Conservation (phyloP, 768 basidiomycete species). For the Mycena polygramma region DNA sequence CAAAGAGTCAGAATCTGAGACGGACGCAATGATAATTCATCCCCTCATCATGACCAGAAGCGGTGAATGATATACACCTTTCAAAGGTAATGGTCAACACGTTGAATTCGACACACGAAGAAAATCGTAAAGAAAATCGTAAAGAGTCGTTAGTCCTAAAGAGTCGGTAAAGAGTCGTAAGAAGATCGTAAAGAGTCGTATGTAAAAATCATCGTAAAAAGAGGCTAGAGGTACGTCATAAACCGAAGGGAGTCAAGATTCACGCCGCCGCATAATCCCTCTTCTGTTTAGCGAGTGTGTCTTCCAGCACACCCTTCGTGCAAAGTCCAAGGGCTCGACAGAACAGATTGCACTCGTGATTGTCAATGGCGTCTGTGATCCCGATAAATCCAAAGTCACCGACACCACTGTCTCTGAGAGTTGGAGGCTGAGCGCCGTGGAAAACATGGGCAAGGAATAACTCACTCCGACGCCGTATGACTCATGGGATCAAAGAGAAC, state of each 20-base stretch:
- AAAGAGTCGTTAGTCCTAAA: not conserved
- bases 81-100: no score
- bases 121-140: not conserved
- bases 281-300: not conserved
- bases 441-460: not conserved
- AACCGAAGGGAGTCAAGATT: not conserved
- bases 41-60: no score
- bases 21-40: no score
- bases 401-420: conserved; percentile 9
- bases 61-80: no score
- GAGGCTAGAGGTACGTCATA: no score
- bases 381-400: conserved; percentile 5
- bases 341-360: conserved; percentile 9
- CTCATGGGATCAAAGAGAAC: conserved; percentile 12
- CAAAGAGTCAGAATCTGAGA: no score
- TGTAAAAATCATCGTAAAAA: no score
- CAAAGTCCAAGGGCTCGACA: not conserved
- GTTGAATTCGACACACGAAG: no score
- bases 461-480: not conserved
- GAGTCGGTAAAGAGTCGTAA: no score
- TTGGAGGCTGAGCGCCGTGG: no score
- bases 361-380: conserved; percentile 5
- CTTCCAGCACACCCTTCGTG: not conserved
- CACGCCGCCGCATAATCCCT: not conserved
- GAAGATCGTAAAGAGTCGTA: no score